These are phyloP conservation scores for Vinca minor DNA, from an alignment of 257 asterid genomes.

Conservation along the genomic window DNA sequence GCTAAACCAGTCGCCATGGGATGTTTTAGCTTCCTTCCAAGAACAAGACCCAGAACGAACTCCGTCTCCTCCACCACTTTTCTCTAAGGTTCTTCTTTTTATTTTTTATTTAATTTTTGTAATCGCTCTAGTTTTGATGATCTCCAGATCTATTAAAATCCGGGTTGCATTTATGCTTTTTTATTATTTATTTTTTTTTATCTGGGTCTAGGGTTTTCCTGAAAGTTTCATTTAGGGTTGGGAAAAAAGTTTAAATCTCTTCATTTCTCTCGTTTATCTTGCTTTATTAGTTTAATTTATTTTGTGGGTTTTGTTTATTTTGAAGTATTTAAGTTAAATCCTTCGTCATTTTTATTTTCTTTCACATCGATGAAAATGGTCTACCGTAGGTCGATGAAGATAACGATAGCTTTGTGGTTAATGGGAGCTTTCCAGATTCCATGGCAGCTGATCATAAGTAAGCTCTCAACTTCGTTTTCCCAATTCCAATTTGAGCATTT, in stretches of 20 bases:
- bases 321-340: too few relatives aligned
- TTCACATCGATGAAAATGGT: slow-evolving; percentile 17
- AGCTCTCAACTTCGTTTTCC: slow-evolving; percentile 8
- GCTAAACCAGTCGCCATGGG: slow-evolving; percentile 65
- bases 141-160: background rate
- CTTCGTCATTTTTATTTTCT: slow-evolving; percentile 17
- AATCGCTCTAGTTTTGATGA: background rate
- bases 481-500: slow-evolving; percentile 10
- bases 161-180: too few relatives aligned
- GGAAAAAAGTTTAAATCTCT: slow-evolving; percentile 19
- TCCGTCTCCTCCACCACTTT: slow-evolving; percentile 24
- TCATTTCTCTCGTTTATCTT: slow-evolving; percentile 17
- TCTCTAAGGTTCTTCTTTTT: slow-evolving; percentile 19
- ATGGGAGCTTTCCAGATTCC: slow-evolving; percentile 30
- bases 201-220: slow-evolving; percentile 45
- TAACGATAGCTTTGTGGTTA: slow-evolving; percentile 9
- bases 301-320: slow-evolving; percentile 14
- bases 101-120: background rate
- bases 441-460: slow-evolving; percentile 37
- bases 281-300: slow-evolving; percentile 14
- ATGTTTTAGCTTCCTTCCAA: slow-evolving; percentile 48
- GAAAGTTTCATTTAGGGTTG: slow-evolving; percentile 45
- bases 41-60: too few relatives aligned
- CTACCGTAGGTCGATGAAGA: slow-evolving; percentile 35
- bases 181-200: background rate